Base-by-base conservation (phyloP, 2,329 filamentous ascomycete species). In the Aureobasidium sp. region DNA sequence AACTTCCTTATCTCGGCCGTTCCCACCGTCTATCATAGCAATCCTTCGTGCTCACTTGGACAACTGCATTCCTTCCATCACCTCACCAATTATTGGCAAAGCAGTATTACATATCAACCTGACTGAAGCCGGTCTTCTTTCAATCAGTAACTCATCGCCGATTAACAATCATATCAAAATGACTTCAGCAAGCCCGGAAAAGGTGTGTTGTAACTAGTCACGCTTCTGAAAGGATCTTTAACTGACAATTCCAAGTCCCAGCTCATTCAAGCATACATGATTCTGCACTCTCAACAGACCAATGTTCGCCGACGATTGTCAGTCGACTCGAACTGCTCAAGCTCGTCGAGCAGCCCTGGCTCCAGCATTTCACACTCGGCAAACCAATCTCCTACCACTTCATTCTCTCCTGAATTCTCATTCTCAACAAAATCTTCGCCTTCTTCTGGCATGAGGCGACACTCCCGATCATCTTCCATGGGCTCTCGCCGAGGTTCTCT, bases 281-380 rank as follows among this genome's bases (percentile, higher is more conserved):
- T 71, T 11, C 69, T 77, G 17, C 70, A 71, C 46, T 72, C 71
- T 23, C 73, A 76, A 55, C 73, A 76, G 64, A 73, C 74, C 61
- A 69, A 67, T 45, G 64, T 76, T 38, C 73, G 71, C 54, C 71
- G 73, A 40, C 69, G 73, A 27, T 66, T 77, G 25, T 74, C 62
- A 65, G 70, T 42, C 62, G 73, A 57, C 68, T 73, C 46, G 6
- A 68, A 72, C 55, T 31, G 17, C 29, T 51, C 60, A 15, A 33
- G 33, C 21, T 49, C 61, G 15, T 31, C 50, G 19, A 31, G 40
- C 46, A 49, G 43, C 15, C 57, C 43, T 19, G n/a, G 25, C 21
- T 46, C 43, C 8, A 33, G 33, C 45, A 38, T 21, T 59, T 54
- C 47, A 19, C 64, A 54, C 42, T 46, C 33, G 31, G 64, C 61